phyloP scores from a whole-genome alignment of 2,329 filamentous ascomycete genomes.

The Stachybotrys chlorohalonatus region DNA sequence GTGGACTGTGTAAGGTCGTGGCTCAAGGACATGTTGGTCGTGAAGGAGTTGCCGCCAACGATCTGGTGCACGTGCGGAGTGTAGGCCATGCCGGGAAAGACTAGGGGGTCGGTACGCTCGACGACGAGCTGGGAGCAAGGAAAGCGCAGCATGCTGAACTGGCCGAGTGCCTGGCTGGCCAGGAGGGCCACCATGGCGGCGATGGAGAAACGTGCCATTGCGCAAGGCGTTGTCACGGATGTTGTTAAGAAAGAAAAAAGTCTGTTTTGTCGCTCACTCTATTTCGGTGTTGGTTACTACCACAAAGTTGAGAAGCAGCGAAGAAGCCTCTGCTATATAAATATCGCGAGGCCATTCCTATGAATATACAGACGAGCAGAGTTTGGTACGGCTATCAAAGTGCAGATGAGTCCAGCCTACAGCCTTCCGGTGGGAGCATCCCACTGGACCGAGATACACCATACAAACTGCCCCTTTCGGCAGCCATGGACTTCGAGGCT shows the following conservation, averaged over 20 bases:
- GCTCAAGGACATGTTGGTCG: slow-evolving; percentile 26
- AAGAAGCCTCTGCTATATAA: neutral
- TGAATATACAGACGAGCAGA: too few relatives aligned
- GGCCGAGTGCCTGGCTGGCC: neutral
- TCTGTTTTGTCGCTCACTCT: too few relatives aligned
- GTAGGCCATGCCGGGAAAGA: slow-evolving; percentile 34
- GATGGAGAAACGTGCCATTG: neutral
- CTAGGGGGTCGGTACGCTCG: slow-evolving; percentile 35
- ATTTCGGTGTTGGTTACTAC: too few relatives aligned
- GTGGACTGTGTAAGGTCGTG: neutral
- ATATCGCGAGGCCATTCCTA: neutral
- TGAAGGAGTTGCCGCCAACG: slow-evolving; percentile 38
- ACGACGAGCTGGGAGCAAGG: slow-evolving; percentile 38
- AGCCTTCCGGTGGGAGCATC: neutral
- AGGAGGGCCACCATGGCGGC: neutral
- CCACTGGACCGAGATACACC: neutral
- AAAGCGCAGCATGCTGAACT: slow-evolving; percentile 24
- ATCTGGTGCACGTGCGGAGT: slow-evolving; percentile 38
- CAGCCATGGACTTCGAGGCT: neutral
- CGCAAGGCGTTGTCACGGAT: neutral
- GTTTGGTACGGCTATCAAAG: too few relatives aligned
- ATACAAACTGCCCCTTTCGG: neutral
- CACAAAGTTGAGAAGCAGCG: too few relatives aligned
- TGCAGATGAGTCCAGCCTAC: too few relatives aligned
- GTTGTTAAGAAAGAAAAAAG: too few relatives aligned